These are phyloP conservation scores for Ophiostoma ips DNA, from an alignment of 2,329 filamentous ascomycete genomes.

Conservation along the genomic window DNA sequence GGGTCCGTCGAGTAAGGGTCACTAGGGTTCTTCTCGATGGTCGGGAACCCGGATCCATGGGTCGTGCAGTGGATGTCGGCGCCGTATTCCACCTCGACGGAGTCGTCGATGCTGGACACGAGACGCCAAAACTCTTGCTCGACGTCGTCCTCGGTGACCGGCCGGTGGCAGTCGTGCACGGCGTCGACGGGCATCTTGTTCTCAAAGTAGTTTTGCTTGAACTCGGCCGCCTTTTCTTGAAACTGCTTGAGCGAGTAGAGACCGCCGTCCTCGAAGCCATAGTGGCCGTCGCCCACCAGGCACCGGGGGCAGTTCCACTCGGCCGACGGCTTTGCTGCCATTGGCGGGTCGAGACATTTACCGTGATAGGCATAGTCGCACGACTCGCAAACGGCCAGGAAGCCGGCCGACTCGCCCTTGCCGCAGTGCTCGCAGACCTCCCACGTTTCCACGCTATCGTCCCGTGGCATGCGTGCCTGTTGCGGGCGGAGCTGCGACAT, in stretches of 20 bases:
- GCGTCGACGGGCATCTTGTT: constrained; percentile 82
- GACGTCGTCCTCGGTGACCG: constrained; percentile 86
- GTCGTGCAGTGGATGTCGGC: constrained; percentile 97
- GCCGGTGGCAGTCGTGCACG: constrained; percentile 62
- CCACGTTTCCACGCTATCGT: constrained; percentile 31
- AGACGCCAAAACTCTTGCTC: constrained; percentile 95
- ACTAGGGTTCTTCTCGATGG: constrained; percentile 76
- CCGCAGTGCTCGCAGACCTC: constrained; percentile 77
- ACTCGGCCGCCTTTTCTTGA: constrained; percentile 87
- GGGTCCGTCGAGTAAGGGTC: constrained; percentile 79
- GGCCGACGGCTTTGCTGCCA: constrained; percentile 61
- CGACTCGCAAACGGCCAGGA: constrained; percentile 72
- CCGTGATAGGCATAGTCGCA: constrained; percentile 84
- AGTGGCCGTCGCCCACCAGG: constrained; percentile 89
- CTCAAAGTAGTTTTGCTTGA: constrained; percentile 89
- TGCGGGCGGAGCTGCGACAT: constrained; percentile 88
- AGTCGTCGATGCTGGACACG: constrained; percentile 86
- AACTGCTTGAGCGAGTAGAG: constrained; percentile 92
- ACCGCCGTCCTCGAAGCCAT: constrained; percentile 92
- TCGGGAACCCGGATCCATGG: constrained; percentile 93
- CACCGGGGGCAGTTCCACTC: constrained; percentile 97
- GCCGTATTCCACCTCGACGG: constrained; percentile 94
- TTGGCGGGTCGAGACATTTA: constrained; percentile 73
- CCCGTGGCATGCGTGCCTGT: constrained; percentile 49
- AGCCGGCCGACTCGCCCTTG: constrained; percentile 56